These are phyloP conservation scores for Lactifluus echinatus DNA, from an alignment of 768 basidiomycete species.

Conservation along the genomic window DNA sequence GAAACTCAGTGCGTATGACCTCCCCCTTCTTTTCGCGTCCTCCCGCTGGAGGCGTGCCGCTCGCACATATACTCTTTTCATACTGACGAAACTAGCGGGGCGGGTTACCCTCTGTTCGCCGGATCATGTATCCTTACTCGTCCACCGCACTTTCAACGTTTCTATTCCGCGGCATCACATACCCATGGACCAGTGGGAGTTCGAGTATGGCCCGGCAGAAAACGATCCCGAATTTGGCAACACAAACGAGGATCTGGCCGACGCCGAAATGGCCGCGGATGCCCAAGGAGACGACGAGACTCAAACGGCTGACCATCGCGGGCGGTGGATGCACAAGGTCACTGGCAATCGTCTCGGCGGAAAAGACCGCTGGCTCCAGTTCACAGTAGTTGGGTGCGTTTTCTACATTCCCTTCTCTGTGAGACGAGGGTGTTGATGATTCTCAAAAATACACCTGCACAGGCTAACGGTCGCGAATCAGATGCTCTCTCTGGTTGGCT, in stretches of 20 bases:
- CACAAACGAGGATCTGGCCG: conserved; percentile 19
- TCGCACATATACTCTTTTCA: neutral
- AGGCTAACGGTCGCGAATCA: conserved; percentile 88
- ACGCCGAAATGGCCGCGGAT: conserved; percentile 12
- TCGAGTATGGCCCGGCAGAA: conserved; percentile 77
- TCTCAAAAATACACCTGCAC: conserved; percentile 4
- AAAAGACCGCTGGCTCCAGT: conserved; percentile 55
- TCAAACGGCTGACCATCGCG: conserved; percentile 41
- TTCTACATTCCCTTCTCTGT: neutral
- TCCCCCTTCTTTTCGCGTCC: neutral
- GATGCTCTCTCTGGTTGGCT: conserved; percentile 85
- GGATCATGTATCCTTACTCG: conserved; percentile 83
- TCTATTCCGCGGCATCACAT: conserved; percentile 93
- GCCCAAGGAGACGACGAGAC: conserved; percentile 18
- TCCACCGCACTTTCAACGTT: conserved; percentile 89
- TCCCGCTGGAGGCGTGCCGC: neutral
- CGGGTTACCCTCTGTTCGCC: conserved; percentile 84
- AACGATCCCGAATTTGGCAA: conserved; percentile 69
- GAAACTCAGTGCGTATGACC: conserved; percentile 54
- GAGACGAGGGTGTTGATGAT: neutral
- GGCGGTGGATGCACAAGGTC: conserved; percentile 70
- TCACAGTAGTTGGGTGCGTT: conserved; percentile 82
- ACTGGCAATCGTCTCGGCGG: conserved; percentile 68
- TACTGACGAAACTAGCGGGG: conserved; percentile 45
- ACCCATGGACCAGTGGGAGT: conserved; percentile 69